phyloP scores from a whole-genome alignment of 2,329 filamentous ascomycete genomes.

The Scopulariopsis brevicaulis region DNA sequence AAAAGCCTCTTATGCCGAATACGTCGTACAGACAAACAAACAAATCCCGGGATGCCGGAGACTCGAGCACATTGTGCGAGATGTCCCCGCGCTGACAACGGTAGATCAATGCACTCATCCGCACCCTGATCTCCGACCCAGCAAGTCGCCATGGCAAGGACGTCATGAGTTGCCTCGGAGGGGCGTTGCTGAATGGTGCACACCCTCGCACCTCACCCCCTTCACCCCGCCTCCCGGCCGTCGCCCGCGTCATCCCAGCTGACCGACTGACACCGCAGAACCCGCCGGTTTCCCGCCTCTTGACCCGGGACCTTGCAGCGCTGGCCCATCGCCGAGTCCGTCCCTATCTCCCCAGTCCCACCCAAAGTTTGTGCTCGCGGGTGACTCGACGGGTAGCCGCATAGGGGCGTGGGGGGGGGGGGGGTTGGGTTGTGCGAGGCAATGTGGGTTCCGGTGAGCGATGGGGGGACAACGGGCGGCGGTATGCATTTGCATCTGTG shows the following conservation, averaged over 20 bases:
- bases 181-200: neutral
- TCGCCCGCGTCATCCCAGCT: neutral
- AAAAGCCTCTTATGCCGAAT: too few relatives aligned
- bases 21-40: neutral
- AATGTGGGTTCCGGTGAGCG: neutral
- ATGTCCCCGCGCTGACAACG: neutral
- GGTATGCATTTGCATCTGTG: neutral
- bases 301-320: conserved; percentile 2
- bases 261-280: neutral
- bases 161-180: neutral
- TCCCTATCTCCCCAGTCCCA: neutral
- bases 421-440: neutral
- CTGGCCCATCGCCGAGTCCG: neutral
- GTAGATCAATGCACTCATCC: neutral
- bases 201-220: neutral
- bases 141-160: neutral
- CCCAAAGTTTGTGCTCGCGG: neutral
- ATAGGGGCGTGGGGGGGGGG: neutral
- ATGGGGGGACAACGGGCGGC: neutral
- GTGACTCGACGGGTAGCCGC: neutral
- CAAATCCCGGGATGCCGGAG: neutral
- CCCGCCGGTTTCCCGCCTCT: neutral
- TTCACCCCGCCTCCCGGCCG: neutral
- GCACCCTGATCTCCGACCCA: neutral
- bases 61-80: neutral